Evolutionary conservation across 2,329 filamentous ascomycete genomes (phyloP).

Genomic region (Pestalotiopsis sp.): DNA sequence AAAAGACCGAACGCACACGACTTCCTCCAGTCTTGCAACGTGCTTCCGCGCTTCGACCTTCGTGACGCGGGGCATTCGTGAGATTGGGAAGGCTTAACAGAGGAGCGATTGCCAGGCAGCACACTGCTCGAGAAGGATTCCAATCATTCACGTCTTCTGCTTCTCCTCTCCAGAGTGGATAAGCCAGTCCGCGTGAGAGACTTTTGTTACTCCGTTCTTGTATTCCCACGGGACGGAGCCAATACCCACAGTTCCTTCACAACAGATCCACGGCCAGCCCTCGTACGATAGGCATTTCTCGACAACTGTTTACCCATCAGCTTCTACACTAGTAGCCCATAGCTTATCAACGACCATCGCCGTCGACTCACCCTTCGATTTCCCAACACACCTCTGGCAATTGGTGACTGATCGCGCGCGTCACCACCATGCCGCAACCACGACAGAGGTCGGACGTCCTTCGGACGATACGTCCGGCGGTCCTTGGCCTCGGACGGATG

Average conservation of each 20-base stretch:
- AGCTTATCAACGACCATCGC: background rate
- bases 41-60: background rate
- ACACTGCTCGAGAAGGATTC: background rate
- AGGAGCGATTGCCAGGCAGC: background rate
- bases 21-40: background rate
- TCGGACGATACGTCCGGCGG: conserved; percentile 12
- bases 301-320: background rate
- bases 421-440: conserved; percentile 1
- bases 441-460: conserved; percentile 4
- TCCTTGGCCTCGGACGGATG: conserved; percentile 12
- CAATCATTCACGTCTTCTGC: background rate
- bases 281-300: background rate
- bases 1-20: background rate
- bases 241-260: background rate
- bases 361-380: background rate
- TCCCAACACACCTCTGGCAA: background rate
- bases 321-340: background rate
- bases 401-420: background rate
- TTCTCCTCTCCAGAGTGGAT: background rate
- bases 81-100: background rate
- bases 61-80: background rate
- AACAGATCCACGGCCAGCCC: background rate
- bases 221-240: background rate
- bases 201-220: background rate
- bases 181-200: background rate